phyloP scores from a whole-genome alignment of 1,284 basidiomycete genomes.

The Cutaneotrichosporon spelunceum region DNA sequence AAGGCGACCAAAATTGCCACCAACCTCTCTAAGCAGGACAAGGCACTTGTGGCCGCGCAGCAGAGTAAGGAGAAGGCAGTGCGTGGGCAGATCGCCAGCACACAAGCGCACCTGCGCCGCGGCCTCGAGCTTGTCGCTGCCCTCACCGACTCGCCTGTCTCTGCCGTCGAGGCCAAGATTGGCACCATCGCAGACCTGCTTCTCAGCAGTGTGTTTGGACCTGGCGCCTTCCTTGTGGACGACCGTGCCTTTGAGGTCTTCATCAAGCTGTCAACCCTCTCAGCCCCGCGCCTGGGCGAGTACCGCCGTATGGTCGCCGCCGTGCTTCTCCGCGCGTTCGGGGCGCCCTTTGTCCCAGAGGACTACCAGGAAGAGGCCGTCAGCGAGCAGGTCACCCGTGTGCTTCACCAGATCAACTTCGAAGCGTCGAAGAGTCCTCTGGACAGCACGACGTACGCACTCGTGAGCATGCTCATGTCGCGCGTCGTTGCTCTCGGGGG shows the following conservation, averaged over 20 bases:
- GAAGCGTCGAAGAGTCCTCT: slow-evolving; percentile 79
- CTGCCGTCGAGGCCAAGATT: slow-evolving; percentile 61
- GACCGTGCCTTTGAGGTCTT: slow-evolving; percentile 68
- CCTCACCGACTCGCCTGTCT: slow-evolving; percentile 61
- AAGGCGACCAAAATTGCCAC: slow-evolving; percentile 54
- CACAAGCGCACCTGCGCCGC: slow-evolving; percentile 61
- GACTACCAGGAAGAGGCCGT: slow-evolving; percentile 64
- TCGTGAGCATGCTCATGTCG: slow-evolving; percentile 72
- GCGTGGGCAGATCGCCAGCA: slow-evolving; percentile 59
- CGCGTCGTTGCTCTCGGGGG: slow-evolving; percentile 70
- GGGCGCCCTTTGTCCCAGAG: slow-evolving; percentile 65
- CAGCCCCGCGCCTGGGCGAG: slow-evolving; percentile 65
- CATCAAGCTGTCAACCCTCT: slow-evolving; percentile 50
- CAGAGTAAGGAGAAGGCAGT: slow-evolving; percentile 70
- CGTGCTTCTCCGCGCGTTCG: slow-evolving; percentile 70
- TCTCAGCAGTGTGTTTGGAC: slow-evolving; percentile 62
- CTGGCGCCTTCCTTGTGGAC: slow-evolving; percentile 62
- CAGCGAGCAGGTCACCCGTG: slow-evolving; percentile 71
- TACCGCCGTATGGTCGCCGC: slow-evolving; percentile 71
- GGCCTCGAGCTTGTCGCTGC: slow-evolving; percentile 67
- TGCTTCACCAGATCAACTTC: slow-evolving; percentile 80
- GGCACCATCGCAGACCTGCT: slow-evolving; percentile 62
- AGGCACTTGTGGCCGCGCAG: slow-evolving; percentile 72
- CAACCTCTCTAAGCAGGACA: slow-evolving; percentile 76
- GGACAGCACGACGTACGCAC: slow-evolving; percentile 79